A percentile compares a stretch with the other conserved stretches of the same genome.
phyloP scores from a whole-genome alignment of 345 rosid genomes.

The Citropsis articulata region DNA sequence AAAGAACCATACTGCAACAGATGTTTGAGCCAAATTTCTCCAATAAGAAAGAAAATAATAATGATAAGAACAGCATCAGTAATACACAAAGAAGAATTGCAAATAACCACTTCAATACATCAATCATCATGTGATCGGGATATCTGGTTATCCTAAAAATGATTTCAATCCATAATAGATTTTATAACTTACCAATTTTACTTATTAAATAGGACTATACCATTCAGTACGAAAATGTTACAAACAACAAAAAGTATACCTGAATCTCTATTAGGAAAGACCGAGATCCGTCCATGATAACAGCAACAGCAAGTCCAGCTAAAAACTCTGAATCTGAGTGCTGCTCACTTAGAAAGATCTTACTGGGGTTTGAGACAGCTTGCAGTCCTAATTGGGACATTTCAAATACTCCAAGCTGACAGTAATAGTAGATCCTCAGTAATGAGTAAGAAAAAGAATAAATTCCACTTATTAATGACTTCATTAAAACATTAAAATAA shows the following conservation, averaged over 20 bases:
- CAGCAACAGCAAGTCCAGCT: constrained; percentile 91
- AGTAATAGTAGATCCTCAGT: constrained; percentile 13
- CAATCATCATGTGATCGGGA: neutral
- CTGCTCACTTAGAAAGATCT: constrained; percentile 73
- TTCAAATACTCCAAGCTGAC: constrained; percentile 91
- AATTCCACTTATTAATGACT: neutral
- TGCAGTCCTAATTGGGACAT: constrained; percentile 77
- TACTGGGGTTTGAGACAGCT: constrained; percentile 75
- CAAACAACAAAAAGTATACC: constrained; percentile 34
- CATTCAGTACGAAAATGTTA: neutral
- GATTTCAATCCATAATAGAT: neutral
- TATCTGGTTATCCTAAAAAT: neutral
- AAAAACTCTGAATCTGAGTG: constrained; percentile 71
- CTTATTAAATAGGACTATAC: neutral
- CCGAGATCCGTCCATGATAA: constrained; percentile 86
- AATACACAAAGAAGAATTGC: neutral
- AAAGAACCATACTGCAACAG: neutral
- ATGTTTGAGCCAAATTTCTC: neutral
- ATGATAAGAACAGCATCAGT: neutral
- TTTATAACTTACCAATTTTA: neutral
- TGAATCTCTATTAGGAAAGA: constrained; percentile 87
- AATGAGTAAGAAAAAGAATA: neutral
- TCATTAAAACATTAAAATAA: neutral
- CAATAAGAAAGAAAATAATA: neutral
- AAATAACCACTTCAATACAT: neutral